These are phyloP conservation scores for Gossypium laxum DNA, from an alignment of 441 rosid genomes.

Conservation along the genomic window DNA sequence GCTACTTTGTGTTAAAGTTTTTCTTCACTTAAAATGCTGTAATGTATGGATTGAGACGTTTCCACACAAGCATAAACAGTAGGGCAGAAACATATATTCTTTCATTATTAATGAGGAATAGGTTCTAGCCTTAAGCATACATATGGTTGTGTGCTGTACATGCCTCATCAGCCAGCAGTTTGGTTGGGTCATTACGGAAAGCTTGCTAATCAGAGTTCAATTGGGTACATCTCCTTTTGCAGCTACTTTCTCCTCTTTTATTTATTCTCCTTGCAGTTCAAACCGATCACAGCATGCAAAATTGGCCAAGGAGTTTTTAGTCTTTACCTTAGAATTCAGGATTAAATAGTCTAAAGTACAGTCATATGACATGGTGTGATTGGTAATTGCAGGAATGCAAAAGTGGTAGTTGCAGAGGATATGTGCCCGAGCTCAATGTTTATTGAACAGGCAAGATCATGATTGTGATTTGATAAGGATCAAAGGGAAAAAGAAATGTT, in stretches of 20 bases:
- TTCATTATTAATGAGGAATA: not conserved
- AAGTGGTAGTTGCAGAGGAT: constrained; percentile 47
- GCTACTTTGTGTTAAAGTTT: not conserved
- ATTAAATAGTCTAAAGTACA: constrained; percentile 25
- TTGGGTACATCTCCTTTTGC: constrained; percentile 32
- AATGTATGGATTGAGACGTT: not conserved
- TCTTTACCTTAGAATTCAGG: constrained; percentile 32
- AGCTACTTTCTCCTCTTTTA: constrained; percentile 15
- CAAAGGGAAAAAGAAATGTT: constrained; percentile 5
- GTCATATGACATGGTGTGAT: constrained; percentile 55
- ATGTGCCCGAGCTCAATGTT: constrained; percentile 48
- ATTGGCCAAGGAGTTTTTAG: constrained; percentile 26
- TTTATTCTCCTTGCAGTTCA: constrained; percentile 18
- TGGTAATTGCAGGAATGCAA: constrained; percentile 66
- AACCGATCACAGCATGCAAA: constrained; percentile 34
- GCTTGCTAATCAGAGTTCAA: not conserved
- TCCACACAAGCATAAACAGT: not conserved
- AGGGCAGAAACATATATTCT: constrained; percentile 1
- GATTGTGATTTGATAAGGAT: constrained; percentile 24
- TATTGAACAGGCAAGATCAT: constrained; percentile 55
- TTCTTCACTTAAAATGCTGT: not conserved
- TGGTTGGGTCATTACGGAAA: constrained; percentile 8
- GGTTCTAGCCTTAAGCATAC: not conserved
- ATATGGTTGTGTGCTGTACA: not conserved
- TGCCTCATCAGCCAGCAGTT: not conserved